Conservation (phyloP, 108 stramenopile genomes). For the Cyclostephanos tholiformis region DNA sequence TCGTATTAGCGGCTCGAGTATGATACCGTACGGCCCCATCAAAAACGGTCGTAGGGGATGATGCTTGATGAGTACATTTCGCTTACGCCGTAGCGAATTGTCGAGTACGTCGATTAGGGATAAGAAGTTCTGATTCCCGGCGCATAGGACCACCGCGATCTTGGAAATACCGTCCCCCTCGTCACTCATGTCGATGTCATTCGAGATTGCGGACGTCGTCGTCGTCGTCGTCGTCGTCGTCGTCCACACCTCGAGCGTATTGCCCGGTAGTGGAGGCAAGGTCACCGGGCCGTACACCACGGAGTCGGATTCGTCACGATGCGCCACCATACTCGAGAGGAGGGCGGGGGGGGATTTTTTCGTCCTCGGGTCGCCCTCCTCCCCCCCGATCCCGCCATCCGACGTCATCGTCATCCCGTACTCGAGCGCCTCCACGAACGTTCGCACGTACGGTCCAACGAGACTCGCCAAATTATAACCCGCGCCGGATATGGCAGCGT, state of each 20-base stretch:
- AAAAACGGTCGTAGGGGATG: conserved; percentile 37
- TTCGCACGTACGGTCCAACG: conserved; percentile 4
- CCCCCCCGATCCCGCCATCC: too few relatives aligned
- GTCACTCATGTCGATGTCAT: too few relatives aligned
- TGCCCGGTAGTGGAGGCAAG: background rate
- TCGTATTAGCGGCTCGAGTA: conserved; percentile 21
- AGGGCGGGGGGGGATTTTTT: background rate
- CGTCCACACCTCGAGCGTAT: background rate
- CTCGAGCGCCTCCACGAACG: conserved; percentile 14
- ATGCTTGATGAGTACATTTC: conserved; percentile 24
- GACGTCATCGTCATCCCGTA: too few relatives aligned
- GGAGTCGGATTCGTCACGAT: background rate
- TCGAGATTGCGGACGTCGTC: background rate
- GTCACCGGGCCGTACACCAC: background rate
- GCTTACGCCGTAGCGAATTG: background rate
- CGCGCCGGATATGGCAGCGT: background rate
- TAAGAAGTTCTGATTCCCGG: conserved; percentile 32
- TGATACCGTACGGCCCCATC: conserved; percentile 3
- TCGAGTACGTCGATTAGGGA: conserved; percentile 25
- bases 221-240: too few relatives aligned
- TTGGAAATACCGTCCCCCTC: background rate
- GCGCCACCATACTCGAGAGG: background rate
- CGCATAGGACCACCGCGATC: conserved; percentile 25
- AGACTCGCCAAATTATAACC: background rate
- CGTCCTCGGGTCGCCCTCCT: too few relatives aligned